phyloP scores from a whole-genome alignment of 495 filamentous ascomycete genomes.

The Talaromyces liani region DNA sequence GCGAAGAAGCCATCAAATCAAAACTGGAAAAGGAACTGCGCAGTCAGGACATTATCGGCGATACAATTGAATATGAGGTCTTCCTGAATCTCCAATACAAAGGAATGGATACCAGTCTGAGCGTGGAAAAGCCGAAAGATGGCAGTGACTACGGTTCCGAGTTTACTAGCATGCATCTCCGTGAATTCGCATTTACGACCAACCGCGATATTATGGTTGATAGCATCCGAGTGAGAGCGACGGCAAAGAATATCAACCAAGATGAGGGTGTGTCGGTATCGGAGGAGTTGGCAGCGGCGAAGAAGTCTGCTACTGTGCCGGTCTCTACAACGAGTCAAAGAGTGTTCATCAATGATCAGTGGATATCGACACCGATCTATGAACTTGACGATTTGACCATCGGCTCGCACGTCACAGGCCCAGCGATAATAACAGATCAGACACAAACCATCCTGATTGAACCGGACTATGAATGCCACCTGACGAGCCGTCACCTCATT shows the following conservation, averaged over 20 bases:
- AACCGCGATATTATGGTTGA: constrained; percentile 53
- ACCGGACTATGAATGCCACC: constrained; percentile 56
- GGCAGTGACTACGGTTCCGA: constrained; percentile 33
- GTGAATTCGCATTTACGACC: constrained; percentile 49
- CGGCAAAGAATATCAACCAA: constrained; percentile 44
- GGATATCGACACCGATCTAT: constrained; percentile 80
- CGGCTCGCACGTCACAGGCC: constrained; percentile 70
- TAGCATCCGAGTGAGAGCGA: constrained; percentile 75
- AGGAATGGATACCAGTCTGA: constrained; percentile 45
- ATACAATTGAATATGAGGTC: constrained; percentile 34
- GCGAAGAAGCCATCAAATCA: constrained; percentile 23
- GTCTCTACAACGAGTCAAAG: constrained; percentile 72
- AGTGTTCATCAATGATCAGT: constrained; percentile 69
- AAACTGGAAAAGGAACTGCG: constrained; percentile 23
- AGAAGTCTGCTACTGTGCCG: constrained; percentile 51
- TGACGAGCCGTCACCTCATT: constrained; percentile 37
- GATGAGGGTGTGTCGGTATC: constrained; percentile 49
- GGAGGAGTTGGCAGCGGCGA: constrained; percentile 37
- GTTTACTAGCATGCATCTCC: constrained; percentile 40
- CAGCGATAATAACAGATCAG: constrained; percentile 86
- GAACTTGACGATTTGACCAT: constrained; percentile 69
- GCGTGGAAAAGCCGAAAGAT: constrained; percentile 37
- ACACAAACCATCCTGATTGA: constrained; percentile 97
- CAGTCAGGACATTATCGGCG: constrained; percentile 29
- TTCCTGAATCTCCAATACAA: constrained; percentile 49